phyloP scores from a whole-genome alignment of 1,284 basidiomycete species.

The Vanrija humicola region DNA sequence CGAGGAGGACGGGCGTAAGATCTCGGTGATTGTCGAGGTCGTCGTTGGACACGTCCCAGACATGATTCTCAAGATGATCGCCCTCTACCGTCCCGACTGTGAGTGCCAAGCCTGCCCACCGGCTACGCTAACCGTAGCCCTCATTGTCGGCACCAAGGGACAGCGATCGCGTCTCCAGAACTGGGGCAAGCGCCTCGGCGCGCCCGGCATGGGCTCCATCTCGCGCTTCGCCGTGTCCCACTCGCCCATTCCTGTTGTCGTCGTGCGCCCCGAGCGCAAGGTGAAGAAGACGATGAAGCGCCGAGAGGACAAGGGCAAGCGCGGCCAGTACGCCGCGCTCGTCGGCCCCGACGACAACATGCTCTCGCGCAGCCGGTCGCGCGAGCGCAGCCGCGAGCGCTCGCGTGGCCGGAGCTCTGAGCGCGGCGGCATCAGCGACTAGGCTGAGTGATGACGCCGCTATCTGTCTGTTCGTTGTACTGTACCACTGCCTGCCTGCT shows the following conservation, averaged over 20 bases:
- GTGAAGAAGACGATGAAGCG: slow-evolving; percentile 78
- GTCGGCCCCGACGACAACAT: slow-evolving; percentile 39
- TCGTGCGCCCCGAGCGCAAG: slow-evolving; percentile 79
- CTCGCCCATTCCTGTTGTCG: slow-evolving; percentile 87
- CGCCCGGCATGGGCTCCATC: slow-evolving; percentile 52
- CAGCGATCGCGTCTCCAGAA: slow-evolving; percentile 59
- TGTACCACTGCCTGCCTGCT: too few relatives aligned
- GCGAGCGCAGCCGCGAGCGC: slow-evolving; percentile 23
- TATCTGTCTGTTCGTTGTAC: too few relatives aligned
- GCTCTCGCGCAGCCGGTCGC: slow-evolving; percentile 36
- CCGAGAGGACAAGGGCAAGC: slow-evolving; percentile 74
- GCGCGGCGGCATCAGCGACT: neutral
- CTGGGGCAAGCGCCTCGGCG: slow-evolving; percentile 60
- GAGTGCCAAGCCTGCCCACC: slow-evolving; percentile 16
- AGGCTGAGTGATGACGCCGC: neutral
- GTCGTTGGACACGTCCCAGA: slow-evolving; percentile 85
- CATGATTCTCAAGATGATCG: slow-evolving; percentile 86
- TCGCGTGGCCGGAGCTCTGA: neutral
- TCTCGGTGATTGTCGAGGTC: slow-evolving; percentile 90
- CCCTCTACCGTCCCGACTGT: slow-evolving; percentile 89
- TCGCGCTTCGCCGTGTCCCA: slow-evolving; percentile 73
- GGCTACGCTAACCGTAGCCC: slow-evolving; percentile 44
- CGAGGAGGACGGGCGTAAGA: slow-evolving; percentile 75
- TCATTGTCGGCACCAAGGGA: slow-evolving; percentile 89
- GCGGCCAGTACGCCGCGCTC: slow-evolving; percentile 61